A percentile compares a stretch with the other conserved stretches of the same genome.
These are phyloP conservation scores for Suillus hirtellus DNA, from an alignment of 768 basidiomycete species.

Conservation along the genomic window DNA sequence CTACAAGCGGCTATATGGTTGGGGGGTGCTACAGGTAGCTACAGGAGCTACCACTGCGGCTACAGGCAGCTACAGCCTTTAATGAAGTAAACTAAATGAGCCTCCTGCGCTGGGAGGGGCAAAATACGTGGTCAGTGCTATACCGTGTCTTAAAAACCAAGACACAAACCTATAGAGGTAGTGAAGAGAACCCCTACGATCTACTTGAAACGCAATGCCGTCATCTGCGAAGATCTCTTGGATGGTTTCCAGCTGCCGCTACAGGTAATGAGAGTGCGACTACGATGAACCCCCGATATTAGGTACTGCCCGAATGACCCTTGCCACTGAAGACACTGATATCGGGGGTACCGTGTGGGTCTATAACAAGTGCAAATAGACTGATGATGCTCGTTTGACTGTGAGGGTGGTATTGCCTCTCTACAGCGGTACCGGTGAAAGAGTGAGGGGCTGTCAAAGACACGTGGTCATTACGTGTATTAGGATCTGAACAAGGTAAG, in stretches of 20 bases:
- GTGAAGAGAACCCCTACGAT: not conserved
- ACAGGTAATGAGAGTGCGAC: not conserved
- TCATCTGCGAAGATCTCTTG: not conserved
- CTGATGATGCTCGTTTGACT: not conserved
- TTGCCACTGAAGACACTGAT: not conserved
- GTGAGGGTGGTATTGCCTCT: not conserved
- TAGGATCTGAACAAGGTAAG: not conserved
- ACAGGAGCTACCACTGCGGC: no score
- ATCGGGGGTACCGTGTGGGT: not conserved
- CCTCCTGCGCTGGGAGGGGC: not conserved
- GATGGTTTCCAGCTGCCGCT: not conserved
- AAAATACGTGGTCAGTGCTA: not conserved
- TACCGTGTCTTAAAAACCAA: not conserved
- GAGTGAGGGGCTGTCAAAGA: not conserved
- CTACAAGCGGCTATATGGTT: no score
- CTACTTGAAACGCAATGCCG: not conserved
- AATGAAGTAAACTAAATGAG: no score
- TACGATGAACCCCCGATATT: not conserved
- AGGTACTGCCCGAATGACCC: not conserved
- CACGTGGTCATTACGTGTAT: not conserved
- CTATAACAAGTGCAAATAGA: not conserved
- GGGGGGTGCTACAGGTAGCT: no score
- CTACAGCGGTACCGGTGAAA: not conserved
- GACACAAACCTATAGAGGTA: not conserved
- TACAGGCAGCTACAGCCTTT: no score